These are phyloP conservation scores for Gracilaria caudata DNA, from an alignment of 23 red algal species.

Conservation along the genomic window DNA sequence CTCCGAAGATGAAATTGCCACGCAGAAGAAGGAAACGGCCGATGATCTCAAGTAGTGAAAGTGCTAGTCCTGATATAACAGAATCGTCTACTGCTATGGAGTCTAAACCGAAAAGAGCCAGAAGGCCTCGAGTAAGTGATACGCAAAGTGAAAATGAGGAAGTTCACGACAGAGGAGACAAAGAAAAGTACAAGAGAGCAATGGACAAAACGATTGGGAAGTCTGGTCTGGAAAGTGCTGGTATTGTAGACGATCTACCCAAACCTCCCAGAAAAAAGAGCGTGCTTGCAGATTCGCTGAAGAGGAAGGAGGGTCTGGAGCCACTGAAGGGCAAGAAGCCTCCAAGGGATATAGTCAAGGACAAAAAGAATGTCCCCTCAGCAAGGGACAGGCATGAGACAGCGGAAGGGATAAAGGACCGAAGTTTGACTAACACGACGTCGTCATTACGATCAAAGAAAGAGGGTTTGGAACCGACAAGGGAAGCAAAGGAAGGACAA, in stretches of 20 bases:
- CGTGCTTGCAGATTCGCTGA: not conserved
- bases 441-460: not conserved
- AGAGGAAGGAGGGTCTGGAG: slow-evolving; percentile 9
- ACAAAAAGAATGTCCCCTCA: not conserved
- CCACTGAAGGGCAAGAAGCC: not conserved
- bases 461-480: not conserved
- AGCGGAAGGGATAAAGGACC: not conserved
- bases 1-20: not conserved
- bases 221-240: not conserved
- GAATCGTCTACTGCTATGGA: slow-evolving; percentile 23
- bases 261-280: slow-evolving; percentile 29
- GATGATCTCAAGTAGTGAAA: not conserved
- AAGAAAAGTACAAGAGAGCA: slow-evolving; percentile 8
- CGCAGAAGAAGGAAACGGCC: slow-evolving; percentile 16
- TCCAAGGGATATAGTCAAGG: not conserved
- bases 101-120: not conserved
- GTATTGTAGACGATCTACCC: not conserved
- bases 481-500: not conserved
- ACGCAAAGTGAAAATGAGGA: slow-evolving; percentile 39
- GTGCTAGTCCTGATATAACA: not conserved
- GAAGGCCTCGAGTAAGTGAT: slow-evolving; percentile 13
- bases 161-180: not conserved
- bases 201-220: not conserved
- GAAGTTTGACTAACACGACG: not conserved
- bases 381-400: not conserved